Evolutionary conservation across 2,329 filamentous ascomycete species (phyloP).

Genomic region (Sclerotinia glacialis): DNA sequence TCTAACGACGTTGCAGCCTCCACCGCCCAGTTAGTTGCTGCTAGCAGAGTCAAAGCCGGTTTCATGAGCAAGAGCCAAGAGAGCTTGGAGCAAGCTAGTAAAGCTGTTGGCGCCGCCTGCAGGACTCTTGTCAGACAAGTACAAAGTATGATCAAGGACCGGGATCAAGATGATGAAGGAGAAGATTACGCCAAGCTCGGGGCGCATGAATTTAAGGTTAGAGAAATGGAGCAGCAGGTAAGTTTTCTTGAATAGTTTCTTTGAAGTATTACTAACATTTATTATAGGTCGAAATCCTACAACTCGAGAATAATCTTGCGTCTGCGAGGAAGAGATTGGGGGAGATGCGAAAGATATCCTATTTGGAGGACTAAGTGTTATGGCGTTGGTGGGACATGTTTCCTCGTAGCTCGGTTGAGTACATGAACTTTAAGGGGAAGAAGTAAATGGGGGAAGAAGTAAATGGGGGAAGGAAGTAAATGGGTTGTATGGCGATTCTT

Average conservation of each 20-base stretch:
- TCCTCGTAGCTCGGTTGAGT: neutral
- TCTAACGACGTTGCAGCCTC: slow-evolving; percentile 96
- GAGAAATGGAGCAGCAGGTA: slow-evolving; percentile 99
- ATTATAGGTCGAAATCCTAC: slow-evolving; percentile 86
- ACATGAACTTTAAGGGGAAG: neutral
- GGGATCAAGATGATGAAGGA: slow-evolving; percentile 74
- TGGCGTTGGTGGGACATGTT: neutral
- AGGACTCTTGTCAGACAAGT: slow-evolving; percentile 86
- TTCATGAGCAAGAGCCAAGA: slow-evolving; percentile 99
- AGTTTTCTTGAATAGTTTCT: slow-evolving; percentile 38
- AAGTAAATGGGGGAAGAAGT: neutral
- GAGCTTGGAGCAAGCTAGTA: slow-evolving; percentile 82
- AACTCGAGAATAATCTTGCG: slow-evolving; percentile 83
- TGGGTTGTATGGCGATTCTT: neutral
- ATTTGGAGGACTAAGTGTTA: slow-evolving; percentile 39
- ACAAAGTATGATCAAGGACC: slow-evolving; percentile 87
- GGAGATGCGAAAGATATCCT: slow-evolving; percentile 71
- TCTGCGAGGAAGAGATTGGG: slow-evolving; percentile 79
- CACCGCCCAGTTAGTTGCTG: slow-evolving; percentile 93
- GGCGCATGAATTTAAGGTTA: slow-evolving; percentile 95
- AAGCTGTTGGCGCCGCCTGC: slow-evolving; percentile 88
- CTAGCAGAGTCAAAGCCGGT: slow-evolving; percentile 91
- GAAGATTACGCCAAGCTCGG: slow-evolving; percentile 88
- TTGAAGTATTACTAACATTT: slow-evolving; percentile 21
- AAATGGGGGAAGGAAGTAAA: neutral